Evolutionary conservation across 495 filamentous ascomycete species (phyloP).

Genomic region (Talaromyces liani): DNA sequence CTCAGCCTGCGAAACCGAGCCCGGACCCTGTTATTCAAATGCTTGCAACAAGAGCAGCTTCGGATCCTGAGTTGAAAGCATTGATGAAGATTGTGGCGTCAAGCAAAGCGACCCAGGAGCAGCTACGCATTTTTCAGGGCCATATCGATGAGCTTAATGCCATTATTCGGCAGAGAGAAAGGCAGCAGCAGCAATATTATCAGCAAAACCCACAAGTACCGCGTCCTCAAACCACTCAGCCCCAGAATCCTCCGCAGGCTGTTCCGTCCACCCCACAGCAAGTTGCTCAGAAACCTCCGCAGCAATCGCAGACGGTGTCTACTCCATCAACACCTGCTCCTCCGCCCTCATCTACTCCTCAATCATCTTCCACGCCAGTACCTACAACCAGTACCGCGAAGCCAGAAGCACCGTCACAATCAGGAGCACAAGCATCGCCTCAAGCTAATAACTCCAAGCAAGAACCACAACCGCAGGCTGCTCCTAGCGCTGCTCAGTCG

Average conservation of each 20-base stretch:
- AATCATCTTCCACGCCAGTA: slow-evolving; percentile 8
- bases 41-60: slow-evolving; percentile 77
- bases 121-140: slow-evolving; percentile 80
- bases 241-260: slow-evolving; percentile 11
- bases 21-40: slow-evolving; percentile 94
- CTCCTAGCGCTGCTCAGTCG: slow-evolving; percentile 7
- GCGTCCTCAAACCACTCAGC: slow-evolving; percentile 12
- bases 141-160: slow-evolving; percentile 87
- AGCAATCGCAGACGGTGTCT: slow-evolving; percentile 12
- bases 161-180: slow-evolving; percentile 42
- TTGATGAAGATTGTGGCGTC: slow-evolving; percentile 93
- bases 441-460: slow-evolving; percentile 22
- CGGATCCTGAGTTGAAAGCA: slow-evolving; percentile 82
- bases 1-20: slow-evolving; percentile 42
- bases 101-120: slow-evolving; percentile 69
- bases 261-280: slow-evolving; percentile 8
- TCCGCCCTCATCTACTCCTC: slow-evolving; percentile 17
- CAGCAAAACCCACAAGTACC: slow-evolving; percentile 9
- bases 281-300: slow-evolving; percentile 6
- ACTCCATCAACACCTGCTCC: slow-evolving; percentile 5
- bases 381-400: not conserved
- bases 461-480: slow-evolving; percentile 20
- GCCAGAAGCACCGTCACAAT: slow-evolving; percentile 14
- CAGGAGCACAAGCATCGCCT: slow-evolving; percentile 18
- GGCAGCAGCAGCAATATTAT: slow-evolving; percentile 13